Base-by-base conservation (phyloP, 805 yeast genomes). In the Pichia occidentalis region DNA sequence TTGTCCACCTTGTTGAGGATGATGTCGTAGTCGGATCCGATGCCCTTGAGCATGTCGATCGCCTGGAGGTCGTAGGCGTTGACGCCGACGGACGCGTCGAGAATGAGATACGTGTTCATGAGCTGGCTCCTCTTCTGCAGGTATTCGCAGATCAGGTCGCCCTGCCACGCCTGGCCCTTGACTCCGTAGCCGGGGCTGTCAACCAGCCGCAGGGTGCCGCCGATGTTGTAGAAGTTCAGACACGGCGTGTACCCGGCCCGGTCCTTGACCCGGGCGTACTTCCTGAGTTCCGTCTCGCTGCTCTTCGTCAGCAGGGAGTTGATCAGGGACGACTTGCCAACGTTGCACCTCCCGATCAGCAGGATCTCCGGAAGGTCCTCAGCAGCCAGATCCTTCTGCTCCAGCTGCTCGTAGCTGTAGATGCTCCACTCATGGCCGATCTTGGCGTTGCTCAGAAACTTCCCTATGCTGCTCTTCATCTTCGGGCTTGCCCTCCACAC, bases 161-260 rank as follows among this genome's bases (percentile, higher is more conserved):
- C 97, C 54, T 88, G 95, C 47, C 65, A 60, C 7, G 51, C 53
- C 12, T 68, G 70, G 13, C 94, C 87, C 44, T 70, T 75, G 27
- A 61, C 69, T 2, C 97, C 97, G 56, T 88, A 88, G 0, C 97
- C 97, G 1, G 97, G 97, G 18, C 86, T 72, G 54, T 88, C 97
- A 2, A 86, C 73, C 4, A 88, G 50, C 43, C 85, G 64, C 30
- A 88, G 63, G 39, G 69, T 63, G 34, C 73, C 72, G 4, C 82
- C 82, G 10, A 83, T 59, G 41, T 77, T 81, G 60, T 70, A 87
- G 46, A 85, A 77, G 52, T 83, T 84, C 52, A 87, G 60, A 4
- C 90, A 71, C 36, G 71, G 70, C 3, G 80, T 75, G 45, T 60
- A 72, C 2, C 67, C 67, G 1, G 67, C 64, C 10, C 45, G 39